Base-by-base conservation (phyloP, 1,139 yeast species). In the Blastobotrys elegans region DNA sequence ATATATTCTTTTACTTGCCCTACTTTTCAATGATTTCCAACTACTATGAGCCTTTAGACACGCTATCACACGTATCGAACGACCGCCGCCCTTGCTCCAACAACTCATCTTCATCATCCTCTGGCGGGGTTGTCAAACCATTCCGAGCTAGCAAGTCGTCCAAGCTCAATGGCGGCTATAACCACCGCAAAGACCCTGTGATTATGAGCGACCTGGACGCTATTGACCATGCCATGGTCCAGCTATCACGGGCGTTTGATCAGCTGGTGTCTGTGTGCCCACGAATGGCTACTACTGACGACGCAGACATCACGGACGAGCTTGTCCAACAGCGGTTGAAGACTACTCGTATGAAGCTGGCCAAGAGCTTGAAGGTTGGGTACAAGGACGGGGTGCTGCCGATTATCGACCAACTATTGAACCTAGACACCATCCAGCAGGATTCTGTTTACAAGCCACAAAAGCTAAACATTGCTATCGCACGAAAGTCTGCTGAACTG, bases 291-390 rank as follows among this genome's bases (percentile, higher is more conserved):
- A 63, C 70, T 30, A 49, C 54, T n/a, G 60, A 73, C 52, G 59
- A 72, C 3, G 73, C 71, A 43, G 59, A 69, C 11, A 65, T 73
- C 17, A 69, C 75, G 17, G 68, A 59, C 8, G 48, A 44, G 11
- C 53, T 52, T 8, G 41, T 54, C 10, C 50, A 57, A 26, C 51
- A 58, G 1, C 57, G 68, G n/a, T 61, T 84, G 40, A 65, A 74
- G 21, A 72, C 80, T 50, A 81, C 77, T 52, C 75, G 82, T 48
- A 62, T 86, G 24, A 74, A 73, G 43, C 63, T 85, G 24, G 87
- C 88, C 0, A 70, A 84, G 0, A 72, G 73, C 50, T 63, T 87
- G 51, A 82, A 82, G 58, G 66, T 80, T 0, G 65, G 79, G 35
- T 71, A 82, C 55, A 67, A 71, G 21, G 55, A 71, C 2, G 77